Conservation (phyloP, 2,329 filamentous ascomycete species). For the Fusarium sp. region DNA sequence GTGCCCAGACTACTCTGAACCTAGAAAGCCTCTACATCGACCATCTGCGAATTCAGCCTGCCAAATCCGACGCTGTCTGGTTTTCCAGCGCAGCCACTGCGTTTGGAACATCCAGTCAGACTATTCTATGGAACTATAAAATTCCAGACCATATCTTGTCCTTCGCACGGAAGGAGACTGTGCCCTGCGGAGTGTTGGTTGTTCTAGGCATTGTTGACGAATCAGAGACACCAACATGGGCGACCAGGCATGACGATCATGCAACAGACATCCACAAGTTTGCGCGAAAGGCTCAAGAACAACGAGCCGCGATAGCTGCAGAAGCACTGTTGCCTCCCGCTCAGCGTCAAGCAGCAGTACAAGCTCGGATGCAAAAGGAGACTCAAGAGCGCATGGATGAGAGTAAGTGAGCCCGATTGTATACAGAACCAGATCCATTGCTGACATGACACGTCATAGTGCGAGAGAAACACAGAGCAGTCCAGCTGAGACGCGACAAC, state of each 20-base stretch:
- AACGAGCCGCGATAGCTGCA: conserved; percentile 51
- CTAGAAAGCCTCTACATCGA: conserved; percentile 56
- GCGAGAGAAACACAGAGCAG: conserved; percentile 51
- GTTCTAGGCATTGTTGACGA: conserved; percentile 60
- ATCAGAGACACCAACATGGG: conserved; percentile 64
- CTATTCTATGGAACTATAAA: conserved; percentile 68
- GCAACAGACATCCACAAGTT: conserved; percentile 46
- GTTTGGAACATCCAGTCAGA: conserved; percentile 62
- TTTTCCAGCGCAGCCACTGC: conserved; percentile 66
- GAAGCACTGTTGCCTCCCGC: conserved; percentile 56
- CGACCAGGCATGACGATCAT: conserved; percentile 52
- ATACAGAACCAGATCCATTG: too few relatives aligned
- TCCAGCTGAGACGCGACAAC: conserved; percentile 55
- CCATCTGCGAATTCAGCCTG: conserved; percentile 52
- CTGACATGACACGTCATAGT: conserved; percentile 43
- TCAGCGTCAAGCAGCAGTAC: conserved; percentile 52
- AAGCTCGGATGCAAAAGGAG: conserved; percentile 54
- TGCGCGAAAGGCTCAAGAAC: conserved; percentile 51
- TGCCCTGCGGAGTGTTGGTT: conserved; percentile 69
- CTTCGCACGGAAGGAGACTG: conserved; percentile 61
- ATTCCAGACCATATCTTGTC: conserved; percentile 62
- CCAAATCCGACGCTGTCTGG: conserved; percentile 58
- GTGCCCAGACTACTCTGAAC: conserved; percentile 28
- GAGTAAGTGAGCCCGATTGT: conserved; percentile 46
- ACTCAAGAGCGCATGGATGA: conserved; percentile 57